Evolutionary conservation across 2,329 filamentous ascomycete genomes (phyloP).

Genomic region (Alternaria novae-zelandiae): DNA sequence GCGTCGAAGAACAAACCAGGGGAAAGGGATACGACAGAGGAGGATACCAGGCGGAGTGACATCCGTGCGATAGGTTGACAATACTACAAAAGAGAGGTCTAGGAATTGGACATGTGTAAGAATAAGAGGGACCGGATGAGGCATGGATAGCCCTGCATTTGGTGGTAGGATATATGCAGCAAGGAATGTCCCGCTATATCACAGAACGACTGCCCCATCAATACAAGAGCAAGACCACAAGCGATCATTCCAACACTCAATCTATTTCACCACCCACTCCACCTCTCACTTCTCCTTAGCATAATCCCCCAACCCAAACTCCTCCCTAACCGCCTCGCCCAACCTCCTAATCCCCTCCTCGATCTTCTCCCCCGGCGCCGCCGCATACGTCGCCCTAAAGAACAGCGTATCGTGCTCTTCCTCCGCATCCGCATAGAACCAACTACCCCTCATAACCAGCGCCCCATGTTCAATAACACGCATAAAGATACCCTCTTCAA

Average conservation of each 20-base stretch:
- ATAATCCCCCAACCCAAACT: slow-evolving; percentile 57
- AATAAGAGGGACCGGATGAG: neutral
- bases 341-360: slow-evolving; percentile 66
- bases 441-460: slow-evolving; percentile 82
- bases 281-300: slow-evolving; percentile 1
- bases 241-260: neutral
- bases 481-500: slow-evolving; percentile 89
- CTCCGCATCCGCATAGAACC: slow-evolving; percentile 82
- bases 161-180: neutral
- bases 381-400: slow-evolving; percentile 89
- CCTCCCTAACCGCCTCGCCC: slow-evolving; percentile 71
- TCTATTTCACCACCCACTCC: neutral
- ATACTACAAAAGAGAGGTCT: neutral
- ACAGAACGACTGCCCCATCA: neutral
- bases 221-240: slow-evolving; percentile 2
- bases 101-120: neutral
- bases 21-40: neutral
- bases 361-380: slow-evolving; percentile 65
- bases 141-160: neutral
- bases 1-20: neutral
- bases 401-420: slow-evolving; percentile 70
- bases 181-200: neutral
- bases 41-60: neutral
- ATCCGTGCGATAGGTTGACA: neutral
- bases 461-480: slow-evolving; percentile 77